These are phyloP conservation scores for Trichoderma sp. DNA, from an alignment of 2,329 filamentous ascomycete genomes.

Conservation along the genomic window DNA sequence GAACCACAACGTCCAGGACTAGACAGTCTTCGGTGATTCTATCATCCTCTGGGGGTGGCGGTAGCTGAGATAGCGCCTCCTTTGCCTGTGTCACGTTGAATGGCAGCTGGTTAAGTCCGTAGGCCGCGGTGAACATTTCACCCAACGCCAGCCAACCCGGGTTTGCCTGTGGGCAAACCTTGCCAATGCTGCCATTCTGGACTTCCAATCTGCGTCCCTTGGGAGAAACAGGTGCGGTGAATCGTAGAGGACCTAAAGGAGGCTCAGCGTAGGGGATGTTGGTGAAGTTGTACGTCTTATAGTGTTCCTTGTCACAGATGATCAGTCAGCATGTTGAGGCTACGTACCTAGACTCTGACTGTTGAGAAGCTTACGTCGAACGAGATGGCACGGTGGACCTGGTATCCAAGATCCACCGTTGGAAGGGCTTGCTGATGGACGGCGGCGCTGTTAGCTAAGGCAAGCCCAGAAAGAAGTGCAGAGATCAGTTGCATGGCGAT, in stretches of 20 bases:
- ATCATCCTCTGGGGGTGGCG: constrained; percentile 3
- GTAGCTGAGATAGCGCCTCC: not conserved
- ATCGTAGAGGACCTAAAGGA: constrained; percentile 15
- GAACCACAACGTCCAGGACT: constrained; percentile 24
- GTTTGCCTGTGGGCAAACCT: constrained; percentile 21
- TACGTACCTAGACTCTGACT: too few relatives aligned
- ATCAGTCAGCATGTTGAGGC: not conserved
- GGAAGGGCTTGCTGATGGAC: not conserved
- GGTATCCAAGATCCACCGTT: constrained; percentile 24
- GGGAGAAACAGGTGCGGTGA: constrained; percentile 4
- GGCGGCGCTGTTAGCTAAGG: not conserved
- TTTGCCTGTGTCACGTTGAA: constrained; percentile 21
- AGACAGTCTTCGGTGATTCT: constrained; percentile 24
- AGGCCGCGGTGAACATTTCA: constrained; percentile 7
- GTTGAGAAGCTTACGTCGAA: not conserved
- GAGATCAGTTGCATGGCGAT: not conserved
- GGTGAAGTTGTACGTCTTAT: constrained; percentile 23
- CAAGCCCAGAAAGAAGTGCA: not conserved
- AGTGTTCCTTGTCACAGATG: not conserved
- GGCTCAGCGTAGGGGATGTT: constrained; percentile 25
- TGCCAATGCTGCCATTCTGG: constrained; percentile 24
- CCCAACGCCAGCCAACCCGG: constrained; percentile 13
- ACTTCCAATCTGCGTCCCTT: constrained; percentile 16
- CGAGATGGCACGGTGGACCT: constrained; percentile 26
- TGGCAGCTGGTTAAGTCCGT: constrained; percentile 1